Base-by-base conservation (phyloP, 2,329 filamentous ascomycete genomes). In the Aspergillus melleus region DNA sequence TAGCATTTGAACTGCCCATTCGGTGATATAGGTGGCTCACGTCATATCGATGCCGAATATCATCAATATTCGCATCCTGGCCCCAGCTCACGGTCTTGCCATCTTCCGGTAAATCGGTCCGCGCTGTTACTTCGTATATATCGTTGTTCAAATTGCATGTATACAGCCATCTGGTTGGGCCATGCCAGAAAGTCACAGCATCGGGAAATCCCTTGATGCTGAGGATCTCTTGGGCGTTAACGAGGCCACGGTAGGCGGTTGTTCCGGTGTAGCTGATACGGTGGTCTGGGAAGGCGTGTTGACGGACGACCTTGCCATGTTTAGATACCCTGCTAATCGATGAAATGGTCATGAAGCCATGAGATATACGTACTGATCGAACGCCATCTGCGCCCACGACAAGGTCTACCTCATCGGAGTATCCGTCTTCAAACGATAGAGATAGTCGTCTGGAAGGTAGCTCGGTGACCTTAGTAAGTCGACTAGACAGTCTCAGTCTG, bases 111-210 rank as follows among this genome's bases (percentile, higher is more conserved):
- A 61, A 12, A 47, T 57, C 52, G 6, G 54, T 57, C 39, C 32
- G 55, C 22, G 50, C 52, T 9, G 42, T 58, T 6, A 64, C 42
- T 30, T 64, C 62, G 36, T 60, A 64, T 10, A 62, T 49, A 2
- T 59, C 57, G 32, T 55, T 59, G 2, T 50, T 51, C 22, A 64
- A 22, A 19, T 60, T 62, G 20, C 62, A 64, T 3, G 62, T 64
- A 39, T 62, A 64, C 1, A 64, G 54, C 52, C 60, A 60, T 6
- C 59, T 39, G 3, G 39, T 32, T 11, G 62, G 60, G 10, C 62
- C 62, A 46, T 64, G 62, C 62, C 62, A 64, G 19, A 64, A 62
- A 4, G 58, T 64, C 8, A 62, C 56, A 0, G 60, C 53, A 10
- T 64, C 60, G 0, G 58, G 60, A 6, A 61, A 62, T 0, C 54